phyloP scores from a whole-genome alignment of 805 yeast genomes.

The Wickerhamiella occidentalis region DNA sequence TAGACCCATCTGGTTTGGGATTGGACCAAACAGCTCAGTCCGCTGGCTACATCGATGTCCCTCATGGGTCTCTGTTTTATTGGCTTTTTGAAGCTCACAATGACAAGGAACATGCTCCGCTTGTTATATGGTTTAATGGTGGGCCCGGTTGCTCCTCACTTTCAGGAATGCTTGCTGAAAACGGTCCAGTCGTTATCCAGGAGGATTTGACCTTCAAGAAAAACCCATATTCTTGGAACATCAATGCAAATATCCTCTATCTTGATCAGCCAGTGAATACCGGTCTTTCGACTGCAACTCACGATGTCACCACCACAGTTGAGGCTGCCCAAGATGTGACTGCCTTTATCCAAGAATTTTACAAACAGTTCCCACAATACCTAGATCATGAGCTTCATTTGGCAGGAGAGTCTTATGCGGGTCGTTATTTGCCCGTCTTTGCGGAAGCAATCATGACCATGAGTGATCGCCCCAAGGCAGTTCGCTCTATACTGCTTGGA shows the following conservation, averaged over 20 bases:
- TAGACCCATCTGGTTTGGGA: slow-evolving; percentile 51
- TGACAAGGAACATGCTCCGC: slow-evolving; percentile 78
- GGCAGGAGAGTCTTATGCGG: slow-evolving; percentile 92
- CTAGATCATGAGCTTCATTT: slow-evolving; percentile 55
- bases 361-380: slow-evolving; percentile 75
- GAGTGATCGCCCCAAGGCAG: slow-evolving; percentile 56
- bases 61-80: slow-evolving; percentile 85
- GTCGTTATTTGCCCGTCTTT: slow-evolving; percentile 91
- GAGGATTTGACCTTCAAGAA: slow-evolving; percentile 55
- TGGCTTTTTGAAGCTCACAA: slow-evolving; percentile 80
- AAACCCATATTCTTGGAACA: slow-evolving; percentile 88
- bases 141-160: slow-evolving; percentile 96
- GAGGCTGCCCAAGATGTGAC: slow-evolving; percentile 85
- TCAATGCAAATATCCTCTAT: slow-evolving; percentile 82
- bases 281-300: slow-evolving; percentile 65
- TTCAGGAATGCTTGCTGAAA: slow-evolving; percentile 87
- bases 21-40: slow-evolving; percentile 71
- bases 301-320: slow-evolving; percentile 15
- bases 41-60: slow-evolving; percentile 65
- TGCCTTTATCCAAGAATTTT: slow-evolving; percentile 75
- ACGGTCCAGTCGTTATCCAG: slow-evolving; percentile 78
- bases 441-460: slow-evolving; percentile 42
- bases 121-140: slow-evolving; percentile 84
- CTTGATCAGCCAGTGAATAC: slow-evolving; percentile 93
- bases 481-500: slow-evolving; percentile 76